Base-by-base conservation (phyloP, 2,329 filamentous ascomycete genomes). In the Trichoderma sp. region DNA sequence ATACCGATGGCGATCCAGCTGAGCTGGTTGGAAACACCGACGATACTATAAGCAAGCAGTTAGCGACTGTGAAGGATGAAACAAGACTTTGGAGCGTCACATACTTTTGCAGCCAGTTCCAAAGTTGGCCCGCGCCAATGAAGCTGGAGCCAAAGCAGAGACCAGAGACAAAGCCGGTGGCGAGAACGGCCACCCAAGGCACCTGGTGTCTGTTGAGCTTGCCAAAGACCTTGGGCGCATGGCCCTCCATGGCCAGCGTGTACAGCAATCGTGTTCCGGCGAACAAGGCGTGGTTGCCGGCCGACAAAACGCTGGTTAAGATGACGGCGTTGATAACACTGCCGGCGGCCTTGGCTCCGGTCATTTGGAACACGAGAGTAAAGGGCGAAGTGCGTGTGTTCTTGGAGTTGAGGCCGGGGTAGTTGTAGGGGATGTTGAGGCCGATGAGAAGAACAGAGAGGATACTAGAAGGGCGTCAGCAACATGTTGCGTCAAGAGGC, bases 11-110 rank as follows among this genome's bases (percentile, higher is more conserved):
- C 83, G 72, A 87, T 85, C 88, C 89, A 91, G 60, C 86, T 87
- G 5, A 91, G 79, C 77, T 90, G 89, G 75, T 90, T 90, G 0
- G 88, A 90, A 0, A 91, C 89, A 13, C 88, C 88, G 67, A 91
- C 87, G 56, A 91, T 55, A 18, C 59, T 60, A 52, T 7, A 51
- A 6, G 21, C 3, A 10, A 10, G 14, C 10, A 5, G 61, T 54
- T 49, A 56, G 39, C n/a, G 56, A 5, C 26, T 26, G 26, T 16
- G 16, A 30, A 32, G 26, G 37, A n/a, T n/a, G n/a, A 14, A 59
- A 26, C 3, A 18, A 6, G 67, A 49, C n/a, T 70, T 24, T 64
- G 63, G n/a, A 46, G 56, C 14, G 51, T 21, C n/a, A 75, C 80
- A 73, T 77, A 85, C 84, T 90, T 90, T 74, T 90, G 88, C 21